Conservation (phyloP, 352 stramenopile species). For the Labyrinthula sp. region DNA sequence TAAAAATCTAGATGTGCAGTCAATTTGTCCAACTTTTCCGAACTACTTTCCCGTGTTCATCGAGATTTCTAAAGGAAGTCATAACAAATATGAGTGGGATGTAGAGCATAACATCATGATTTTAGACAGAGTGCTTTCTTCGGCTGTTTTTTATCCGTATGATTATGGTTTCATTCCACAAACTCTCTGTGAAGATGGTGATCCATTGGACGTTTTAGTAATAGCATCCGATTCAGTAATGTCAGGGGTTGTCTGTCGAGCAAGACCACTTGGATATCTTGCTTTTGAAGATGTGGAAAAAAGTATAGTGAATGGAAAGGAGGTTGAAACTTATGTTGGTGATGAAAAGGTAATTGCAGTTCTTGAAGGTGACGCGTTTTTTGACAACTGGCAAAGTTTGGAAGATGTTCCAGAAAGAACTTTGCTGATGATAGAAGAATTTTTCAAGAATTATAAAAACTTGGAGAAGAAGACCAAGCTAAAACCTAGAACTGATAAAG, state of each 20-base stretch:
- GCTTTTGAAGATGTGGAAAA: constrained; percentile 37
- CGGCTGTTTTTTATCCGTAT: constrained; percentile 33
- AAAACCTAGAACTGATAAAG: constrained; percentile 26
- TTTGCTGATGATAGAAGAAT: constrained; percentile 34
- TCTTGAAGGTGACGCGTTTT: constrained; percentile 32
- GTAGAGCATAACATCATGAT: constrained; percentile 32
- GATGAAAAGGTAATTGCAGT: constrained; percentile 36
- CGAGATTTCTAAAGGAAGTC: constrained; percentile 32
- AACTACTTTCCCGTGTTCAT: constrained; percentile 32
- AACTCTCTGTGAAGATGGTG: constrained; percentile 35
- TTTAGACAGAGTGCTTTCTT: constrained; percentile 34
- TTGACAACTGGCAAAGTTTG: constrained; percentile 31
- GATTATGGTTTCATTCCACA: constrained; percentile 37
- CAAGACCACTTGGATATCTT: constrained; percentile 34
- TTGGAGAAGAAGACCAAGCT: constrained; percentile 33
- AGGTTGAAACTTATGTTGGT: too few relatives aligned
- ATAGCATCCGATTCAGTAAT: constrained; percentile 30
- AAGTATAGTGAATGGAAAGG: too few relatives aligned
- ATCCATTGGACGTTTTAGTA: constrained; percentile 35
- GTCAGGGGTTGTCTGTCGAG: constrained; percentile 31
- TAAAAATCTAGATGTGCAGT: too few relatives aligned
- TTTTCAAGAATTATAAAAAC: constrained; percentile 36
- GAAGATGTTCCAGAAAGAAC: constrained; percentile 33
- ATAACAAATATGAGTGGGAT: constrained; percentile 38
- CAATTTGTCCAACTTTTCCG: too few relatives aligned